Percentiles rank a stretch among this genome's conserved stretches.
phyloP scores from a whole-genome alignment of 2,329 filamentous ascomycete genomes.

The Diaporthe amygdali region DNA sequence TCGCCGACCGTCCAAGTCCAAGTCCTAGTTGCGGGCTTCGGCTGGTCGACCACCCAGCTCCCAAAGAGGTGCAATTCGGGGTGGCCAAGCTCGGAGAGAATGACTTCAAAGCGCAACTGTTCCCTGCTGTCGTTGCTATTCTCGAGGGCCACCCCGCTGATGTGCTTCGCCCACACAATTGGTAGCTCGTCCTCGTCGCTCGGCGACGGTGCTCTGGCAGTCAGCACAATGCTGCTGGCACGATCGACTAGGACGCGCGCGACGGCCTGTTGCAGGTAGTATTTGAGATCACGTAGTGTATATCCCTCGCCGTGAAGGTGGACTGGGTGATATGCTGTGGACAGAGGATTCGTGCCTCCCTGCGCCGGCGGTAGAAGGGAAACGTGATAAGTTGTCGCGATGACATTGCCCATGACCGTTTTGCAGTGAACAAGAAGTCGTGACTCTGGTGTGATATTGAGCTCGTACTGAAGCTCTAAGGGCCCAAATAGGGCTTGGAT shows the following conservation, averaged over 20 bases:
- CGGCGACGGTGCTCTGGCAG: conserved; percentile 24
- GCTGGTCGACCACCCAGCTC: conserved; percentile 20
- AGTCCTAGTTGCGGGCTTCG: conserved; percentile 4
- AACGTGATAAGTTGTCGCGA: conserved; percentile 51
- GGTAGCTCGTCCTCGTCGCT: neutral
- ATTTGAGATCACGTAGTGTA: conserved; percentile 46
- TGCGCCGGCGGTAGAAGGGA: conserved; percentile 40
- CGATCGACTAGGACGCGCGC: conserved; percentile 44
- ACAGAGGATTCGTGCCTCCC: conserved; percentile 37
- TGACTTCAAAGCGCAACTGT: conserved; percentile 15
- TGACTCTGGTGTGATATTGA: conserved; percentile 50
- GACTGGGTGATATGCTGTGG: conserved; percentile 47
- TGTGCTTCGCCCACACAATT: conserved; percentile 35
- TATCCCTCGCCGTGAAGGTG: conserved; percentile 46
- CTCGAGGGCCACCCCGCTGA: conserved; percentile 34
- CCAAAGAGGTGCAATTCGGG: conserved; percentile 24
- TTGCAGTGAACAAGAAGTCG: conserved; percentile 49
- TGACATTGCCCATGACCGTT: conserved; percentile 49
- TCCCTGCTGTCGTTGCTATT: conserved; percentile 18
- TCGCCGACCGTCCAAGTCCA: conserved; percentile 27
- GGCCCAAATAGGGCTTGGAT: conserved; percentile 48
- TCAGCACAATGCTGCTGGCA: conserved; percentile 34
- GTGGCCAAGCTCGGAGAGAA: conserved; percentile 16
- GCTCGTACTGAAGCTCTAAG: conserved; percentile 46
- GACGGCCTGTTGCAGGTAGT: conserved; percentile 51